Evolutionary conservation across 2,329 filamentous ascomycete genomes (phyloP), one percentile per base, ranked within the genome.

Genomic region (Paraphaeosphaeria minitans): DNA sequence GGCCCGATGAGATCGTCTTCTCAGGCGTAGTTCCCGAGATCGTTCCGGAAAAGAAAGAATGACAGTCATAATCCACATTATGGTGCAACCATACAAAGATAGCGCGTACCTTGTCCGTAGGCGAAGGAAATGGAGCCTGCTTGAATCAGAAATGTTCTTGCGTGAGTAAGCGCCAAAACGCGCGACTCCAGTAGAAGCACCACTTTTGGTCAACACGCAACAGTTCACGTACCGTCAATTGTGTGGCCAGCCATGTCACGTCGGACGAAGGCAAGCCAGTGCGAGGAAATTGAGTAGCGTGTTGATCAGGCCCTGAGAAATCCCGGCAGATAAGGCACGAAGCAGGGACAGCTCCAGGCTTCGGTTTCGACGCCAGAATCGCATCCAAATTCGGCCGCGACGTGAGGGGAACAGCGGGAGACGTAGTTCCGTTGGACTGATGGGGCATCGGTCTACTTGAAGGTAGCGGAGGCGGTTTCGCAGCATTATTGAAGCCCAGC

Each of bases 31-130:
- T 87, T 8, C 84, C 81, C 62, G 87, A 83, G 33, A 96, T 80
- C 48, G 81, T 87, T 37, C 88, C 85, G 57, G 83, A 85, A 71
- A 96, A 96, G 79, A 97, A 96, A 24, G 88, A 85, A 27, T 86
- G 83, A 0, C 87, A 87, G 73, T 98, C 92, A 74, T 98, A 99
- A 48, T 83, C 84, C 58, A 99, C 88, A 68, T 98, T 98, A 77
- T 98, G 89, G 77, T 98, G 94, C 42, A 93, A 87, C 95, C 95
- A 99, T 1, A 91, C 92, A 74, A 98, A 98, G 59, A 99, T 91
- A 2, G 88, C 92, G 29, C 95, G 85, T 2, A 95, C 94, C 79
- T 97, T 97, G 76, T 98, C 94, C 0, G 94, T 97, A 1, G 82
- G 79, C 0, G 92, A 97, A 0, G 87, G 78, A 71, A 98, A 97